Evolutionary conservation across 2,329 filamentous ascomycete species (phyloP).

Genomic region (Nannizzia gypsea): DNA sequence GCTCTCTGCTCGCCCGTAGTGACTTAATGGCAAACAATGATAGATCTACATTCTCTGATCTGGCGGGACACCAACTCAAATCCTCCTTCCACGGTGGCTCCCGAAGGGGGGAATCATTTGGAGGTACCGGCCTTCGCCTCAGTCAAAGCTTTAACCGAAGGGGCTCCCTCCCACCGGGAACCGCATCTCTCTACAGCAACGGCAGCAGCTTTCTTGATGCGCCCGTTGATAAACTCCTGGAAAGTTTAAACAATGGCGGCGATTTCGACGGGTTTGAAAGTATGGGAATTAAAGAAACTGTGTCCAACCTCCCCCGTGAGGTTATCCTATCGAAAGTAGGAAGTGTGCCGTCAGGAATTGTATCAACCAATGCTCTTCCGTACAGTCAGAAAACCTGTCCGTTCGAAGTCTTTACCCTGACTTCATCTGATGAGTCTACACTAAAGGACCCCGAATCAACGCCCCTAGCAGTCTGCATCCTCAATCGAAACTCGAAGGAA

Average conservation of each 20-base stretch:
- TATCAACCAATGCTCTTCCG: conserved; percentile 21
- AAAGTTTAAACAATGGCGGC: conserved; percentile 51
- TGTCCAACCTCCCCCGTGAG: conserved; percentile 60
- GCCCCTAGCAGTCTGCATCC: conserved; percentile 47
- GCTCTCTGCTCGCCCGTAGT: conserved; percentile 76
- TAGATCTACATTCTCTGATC: conserved; percentile 65
- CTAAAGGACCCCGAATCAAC: conserved; percentile 23
- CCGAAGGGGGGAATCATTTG: conserved; percentile 63
- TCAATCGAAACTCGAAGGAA: conserved; percentile 56
- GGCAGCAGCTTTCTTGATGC: conserved; percentile 55
- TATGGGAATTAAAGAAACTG: conserved; percentile 61
- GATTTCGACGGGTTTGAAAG: conserved; percentile 58
- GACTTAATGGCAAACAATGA: conserved; percentile 81
- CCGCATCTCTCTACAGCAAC: conserved; percentile 35
- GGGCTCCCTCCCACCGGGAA: conserved; percentile 44
- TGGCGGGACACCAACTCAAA: conserved; percentile 35
- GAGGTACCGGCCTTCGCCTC: conserved; percentile 50
- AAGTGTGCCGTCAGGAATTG: conserved; percentile 48
- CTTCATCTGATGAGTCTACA: conserved; percentile 31
- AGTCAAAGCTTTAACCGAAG: conserved; percentile 47
- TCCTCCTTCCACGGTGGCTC: conserved; percentile 34
- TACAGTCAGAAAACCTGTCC: conserved; percentile 18
- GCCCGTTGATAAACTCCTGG: conserved; percentile 57
- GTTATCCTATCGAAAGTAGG: conserved; percentile 61
- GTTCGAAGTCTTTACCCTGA: conserved; percentile 52